These are phyloP conservation scores for Papiliotrema nemorosa DNA, from an alignment of 1,284 basidiomycete genomes.

Conservation along the genomic window DNA sequence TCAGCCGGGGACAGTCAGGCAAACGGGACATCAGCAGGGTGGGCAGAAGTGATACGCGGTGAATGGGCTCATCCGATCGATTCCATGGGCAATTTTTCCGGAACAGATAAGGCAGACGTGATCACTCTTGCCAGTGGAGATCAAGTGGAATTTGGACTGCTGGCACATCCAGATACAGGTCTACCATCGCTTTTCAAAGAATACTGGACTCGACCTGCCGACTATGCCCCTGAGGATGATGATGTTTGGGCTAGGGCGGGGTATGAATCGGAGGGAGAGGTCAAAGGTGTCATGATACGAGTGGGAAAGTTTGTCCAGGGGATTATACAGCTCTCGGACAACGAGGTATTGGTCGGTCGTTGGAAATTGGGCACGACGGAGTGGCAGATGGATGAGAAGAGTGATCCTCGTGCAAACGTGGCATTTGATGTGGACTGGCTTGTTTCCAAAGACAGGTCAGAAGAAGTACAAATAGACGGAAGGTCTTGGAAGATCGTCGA, in stretches of 20 bases:
- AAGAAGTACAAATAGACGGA: not conserved
- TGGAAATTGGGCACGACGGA: not conserved
- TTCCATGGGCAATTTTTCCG: conserved; percentile 8
- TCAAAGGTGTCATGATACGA: conserved; percentile 3
- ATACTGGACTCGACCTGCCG: conserved; percentile 9
- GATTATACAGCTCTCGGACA: conserved; percentile 3
- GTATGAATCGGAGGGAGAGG: conserved; percentile 1
- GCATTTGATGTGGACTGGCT: conserved; percentile 1
- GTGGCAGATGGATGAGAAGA: conserved; percentile 3
- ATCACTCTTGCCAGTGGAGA: conserved; percentile 10
- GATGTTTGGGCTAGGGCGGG: not conserved
- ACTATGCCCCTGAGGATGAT: not conserved
- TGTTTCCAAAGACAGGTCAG: not conserved
- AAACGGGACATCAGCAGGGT: not conserved
- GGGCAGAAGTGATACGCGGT: conserved; percentile 4
- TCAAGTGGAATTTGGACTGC: conserved; percentile 10
- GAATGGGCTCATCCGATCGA: conserved; percentile 14
- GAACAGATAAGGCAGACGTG: conserved; percentile 8
- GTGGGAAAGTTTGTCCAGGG: conserved; percentile 8
- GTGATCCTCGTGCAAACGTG: not conserved
- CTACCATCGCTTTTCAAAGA: conserved; percentile 9
- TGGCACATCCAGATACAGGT: conserved; percentile 13
- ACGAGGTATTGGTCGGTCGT: not conserved
- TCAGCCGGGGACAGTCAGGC: not conserved
- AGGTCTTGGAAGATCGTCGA: not conserved